Base-by-base conservation (phyloP, 192 early-diverging fungal genomes). In the Chytriomyces confervae region DNA sequence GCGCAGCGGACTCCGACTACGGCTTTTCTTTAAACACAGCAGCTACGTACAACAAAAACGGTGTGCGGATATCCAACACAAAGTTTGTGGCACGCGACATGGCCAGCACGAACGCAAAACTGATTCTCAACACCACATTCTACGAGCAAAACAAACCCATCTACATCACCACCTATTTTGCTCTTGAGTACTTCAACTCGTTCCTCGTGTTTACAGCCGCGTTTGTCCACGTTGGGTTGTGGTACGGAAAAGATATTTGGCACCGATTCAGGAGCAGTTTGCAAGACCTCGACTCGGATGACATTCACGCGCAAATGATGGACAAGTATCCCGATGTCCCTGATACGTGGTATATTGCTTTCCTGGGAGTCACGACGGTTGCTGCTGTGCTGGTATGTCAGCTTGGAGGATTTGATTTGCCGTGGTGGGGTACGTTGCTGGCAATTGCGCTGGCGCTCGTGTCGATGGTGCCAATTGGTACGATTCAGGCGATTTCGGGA, bases 401-500 rank as follows among this genome's bases (percentile, higher is more conserved):
- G 80, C 80, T 50, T 82, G 85, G 53, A 23, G 68, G 68, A 13
- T 69, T 69, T 45, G 68, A 49, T n/a, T 24, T 69, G 48, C 91
- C 91, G 29, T 92, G 91, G 91, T 94, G 91, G 88, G 92, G 89
- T 27, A 45, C 50, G 43, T 20, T 82, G 43, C 47, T 82, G 7
- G 83, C 89, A 43, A 80, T 91, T 45, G 78, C 80, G 5, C 80
- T 93, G 23, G 82, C 91, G 13, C 66, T 88, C 18, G 79, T 95
- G 47, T 93, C 92, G 66, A 86, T 89, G 23, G 81, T 95, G 6
- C 94, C 94, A 0, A 89, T 97, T 43, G 95, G 94, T 77, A 91
- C 94, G 43, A 89, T 97, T 69, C 92, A 92, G 23, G 91, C 86
- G 5, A 86, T 95, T 18, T 90, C 93, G 16, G 95, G 95, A 79